These are phyloP conservation scores for Mucuna pruriens DNA, from an alignment of 306 rosid species.

Conservation along the genomic window DNA sequence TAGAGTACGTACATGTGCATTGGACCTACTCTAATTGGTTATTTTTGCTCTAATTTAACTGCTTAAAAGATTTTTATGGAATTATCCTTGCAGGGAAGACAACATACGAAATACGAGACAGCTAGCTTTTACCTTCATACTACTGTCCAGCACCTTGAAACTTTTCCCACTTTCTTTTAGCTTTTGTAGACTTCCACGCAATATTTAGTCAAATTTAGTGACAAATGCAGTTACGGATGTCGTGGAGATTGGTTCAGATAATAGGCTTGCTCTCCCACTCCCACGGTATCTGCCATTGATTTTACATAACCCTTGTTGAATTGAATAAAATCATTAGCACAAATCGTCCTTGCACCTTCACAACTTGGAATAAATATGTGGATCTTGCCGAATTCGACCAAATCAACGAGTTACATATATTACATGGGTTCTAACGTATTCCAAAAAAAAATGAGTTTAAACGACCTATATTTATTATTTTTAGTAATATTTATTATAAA, in stretches of 20 bases:
- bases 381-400: constrained; percentile 52
- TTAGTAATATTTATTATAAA: too few species aligned
- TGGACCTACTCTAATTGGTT: too few species aligned
- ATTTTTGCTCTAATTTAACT: not conserved
- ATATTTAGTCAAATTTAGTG: constrained; percentile 53
- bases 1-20: not conserved
- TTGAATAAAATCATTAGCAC: constrained; percentile 56
- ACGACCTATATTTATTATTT: too few species aligned
- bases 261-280: constrained; percentile 55
- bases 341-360: constrained; percentile 61
- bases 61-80: not conserved
- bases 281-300: constrained; percentile 36
- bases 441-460: too few species aligned
- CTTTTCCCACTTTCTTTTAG: constrained; percentile 51
- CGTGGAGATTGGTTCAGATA: constrained; percentile 39
- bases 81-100: not conserved
- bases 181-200: constrained; percentile 52
- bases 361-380: constrained; percentile 66
- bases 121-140: constrained; percentile 50
- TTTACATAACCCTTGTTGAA: constrained; percentile 72
- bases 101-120: not conserved
- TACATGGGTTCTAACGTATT: too few species aligned
- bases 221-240: constrained; percentile 53
- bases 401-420: too few species aligned
- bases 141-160: constrained; percentile 57